Conservation (phyloP, 257 asterid species). For the Catharanthus roseus region DNA sequence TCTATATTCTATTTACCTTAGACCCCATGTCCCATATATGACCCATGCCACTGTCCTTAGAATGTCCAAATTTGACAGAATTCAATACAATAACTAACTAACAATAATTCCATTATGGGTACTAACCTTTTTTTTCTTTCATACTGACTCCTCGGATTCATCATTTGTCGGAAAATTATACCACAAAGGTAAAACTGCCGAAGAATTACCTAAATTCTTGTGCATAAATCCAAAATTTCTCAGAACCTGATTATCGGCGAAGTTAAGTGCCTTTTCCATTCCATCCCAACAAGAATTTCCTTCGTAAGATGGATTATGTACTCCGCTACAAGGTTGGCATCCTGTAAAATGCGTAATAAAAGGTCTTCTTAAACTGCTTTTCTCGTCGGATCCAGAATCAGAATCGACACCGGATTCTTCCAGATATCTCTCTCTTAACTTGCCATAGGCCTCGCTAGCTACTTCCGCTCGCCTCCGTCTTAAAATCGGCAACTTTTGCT, state of each 20-base stretch:
- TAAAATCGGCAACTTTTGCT: constrained; percentile 19
- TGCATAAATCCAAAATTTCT: constrained; percentile 29
- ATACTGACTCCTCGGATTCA: not conserved
- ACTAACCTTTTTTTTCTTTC: not conserved
- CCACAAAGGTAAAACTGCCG: constrained; percentile 22
- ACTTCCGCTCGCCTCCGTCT: constrained; percentile 73
- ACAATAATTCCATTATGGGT: not conserved
- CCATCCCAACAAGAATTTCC: constrained; percentile 27
- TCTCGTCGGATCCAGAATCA: too few relatives aligned
- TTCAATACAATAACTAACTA: not conserved
- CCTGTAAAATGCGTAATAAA: constrained; percentile 84
- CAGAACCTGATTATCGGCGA: constrained; percentile 44
- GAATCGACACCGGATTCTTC: constrained; percentile 30
- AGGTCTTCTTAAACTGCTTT: constrained; percentile 48
- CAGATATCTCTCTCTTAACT: constrained; percentile 26
- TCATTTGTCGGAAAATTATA: constrained; percentile 16
- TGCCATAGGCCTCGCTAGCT: constrained; percentile 38
- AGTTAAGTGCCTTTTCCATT: constrained; percentile 38
- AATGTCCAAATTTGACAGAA: not conserved
- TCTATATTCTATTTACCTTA: not conserved
- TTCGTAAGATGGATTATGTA: constrained; percentile 43
- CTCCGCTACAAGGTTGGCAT: constrained; percentile 87
- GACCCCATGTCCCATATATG: too few relatives aligned
- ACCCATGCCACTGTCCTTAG: not conserved
- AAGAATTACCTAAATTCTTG: constrained; percentile 16